These are phyloP conservation scores for Umbelopsis ramanniana DNA, from an alignment of 192 early-diverging fungal species.

Conservation along the genomic window DNA sequence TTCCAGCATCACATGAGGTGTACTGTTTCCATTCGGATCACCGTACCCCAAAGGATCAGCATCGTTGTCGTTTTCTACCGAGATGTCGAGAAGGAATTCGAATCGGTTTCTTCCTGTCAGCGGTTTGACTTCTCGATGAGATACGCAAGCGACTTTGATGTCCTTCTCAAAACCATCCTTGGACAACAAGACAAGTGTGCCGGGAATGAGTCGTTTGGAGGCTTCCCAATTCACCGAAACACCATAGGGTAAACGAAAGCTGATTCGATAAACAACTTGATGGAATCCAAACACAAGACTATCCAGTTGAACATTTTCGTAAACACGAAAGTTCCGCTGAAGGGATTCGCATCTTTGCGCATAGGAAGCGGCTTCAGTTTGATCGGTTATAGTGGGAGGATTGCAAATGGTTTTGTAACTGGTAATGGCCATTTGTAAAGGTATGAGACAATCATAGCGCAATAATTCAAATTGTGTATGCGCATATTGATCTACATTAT, in stretches of 20 bases:
- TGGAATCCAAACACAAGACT: constrained; percentile 46
- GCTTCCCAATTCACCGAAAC: constrained; percentile 51
- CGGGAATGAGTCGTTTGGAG: constrained; percentile 57
- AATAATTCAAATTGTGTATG: constrained; percentile 56
- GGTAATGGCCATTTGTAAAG: constrained; percentile 51
- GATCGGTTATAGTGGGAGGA: constrained; percentile 30
- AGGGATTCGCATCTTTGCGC: background rate
- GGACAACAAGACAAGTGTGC: constrained; percentile 57
- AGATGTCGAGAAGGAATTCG: constrained; percentile 37
- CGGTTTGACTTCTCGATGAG: constrained; percentile 49
- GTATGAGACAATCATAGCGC: constrained; percentile 56
- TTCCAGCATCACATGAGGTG: constrained; percentile 44
- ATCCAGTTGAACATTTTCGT: constrained; percentile 45
- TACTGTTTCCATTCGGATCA: constrained; percentile 25
- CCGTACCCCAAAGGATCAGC: constrained; percentile 37
- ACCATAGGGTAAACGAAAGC: constrained; percentile 47
- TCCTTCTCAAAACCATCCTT: constrained; percentile 51
- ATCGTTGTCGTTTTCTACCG: constrained; percentile 34
- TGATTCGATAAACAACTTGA: constrained; percentile 50
- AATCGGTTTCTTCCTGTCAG: constrained; percentile 43
- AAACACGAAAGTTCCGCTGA: constrained; percentile 23
- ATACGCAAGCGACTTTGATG: constrained; percentile 52
- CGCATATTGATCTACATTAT: constrained; percentile 52
- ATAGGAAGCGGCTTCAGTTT: background rate
- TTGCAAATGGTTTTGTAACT: constrained; percentile 25